Evolutionary conservation across 148 eudicot genomes (phyloP).

Genomic region (Rhododendron kiyosumense): DNA sequence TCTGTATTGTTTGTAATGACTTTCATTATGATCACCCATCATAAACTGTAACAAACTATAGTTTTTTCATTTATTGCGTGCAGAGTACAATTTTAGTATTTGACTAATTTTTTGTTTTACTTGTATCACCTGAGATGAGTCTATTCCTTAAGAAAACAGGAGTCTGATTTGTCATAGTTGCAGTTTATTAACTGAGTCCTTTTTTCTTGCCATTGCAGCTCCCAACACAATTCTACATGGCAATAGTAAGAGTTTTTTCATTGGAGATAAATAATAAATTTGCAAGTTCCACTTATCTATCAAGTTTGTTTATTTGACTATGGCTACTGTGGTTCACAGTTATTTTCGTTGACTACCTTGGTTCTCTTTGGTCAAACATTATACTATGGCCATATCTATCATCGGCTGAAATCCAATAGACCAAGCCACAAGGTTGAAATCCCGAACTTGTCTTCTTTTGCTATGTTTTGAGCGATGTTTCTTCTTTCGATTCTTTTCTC

Average conservation of each 20-base stretch:
- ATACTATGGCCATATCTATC: slow-evolving; percentile 60
- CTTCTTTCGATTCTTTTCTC: not conserved
- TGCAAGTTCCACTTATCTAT: not conserved
- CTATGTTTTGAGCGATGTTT: not conserved
- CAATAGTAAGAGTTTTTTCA: slow-evolving; percentile 44
- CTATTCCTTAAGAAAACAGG: not conserved
- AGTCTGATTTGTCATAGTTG: not conserved
- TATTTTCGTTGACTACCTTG: slow-evolving; percentile 53
- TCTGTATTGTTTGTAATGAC: not conserved
- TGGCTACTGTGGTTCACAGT: slow-evolving; percentile 29
- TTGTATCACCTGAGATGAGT: not conserved
- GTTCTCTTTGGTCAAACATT: slow-evolving; percentile 51
- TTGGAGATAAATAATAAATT: not conserved
- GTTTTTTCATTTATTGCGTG: not conserved
- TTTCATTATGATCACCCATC: not conserved
- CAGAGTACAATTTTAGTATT: not conserved
- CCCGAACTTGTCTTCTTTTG: not conserved
- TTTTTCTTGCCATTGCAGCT: slow-evolving; percentile 47
- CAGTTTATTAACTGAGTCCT: slow-evolving; percentile 1
- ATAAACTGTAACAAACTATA: not conserved
- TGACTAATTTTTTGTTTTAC: not conserved
- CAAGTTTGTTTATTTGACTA: not conserved
- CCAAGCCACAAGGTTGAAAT: slow-evolving; percentile 38
- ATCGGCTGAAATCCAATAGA: slow-evolving; percentile 38
- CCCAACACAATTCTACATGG: slow-evolving; percentile 77